Percentiles rank a stretch among this genome's conserved stretches.
These are phyloP conservation scores for Melaleuca alternifolia DNA, from an alignment of 345 rosid species.

Conservation along the genomic window DNA sequence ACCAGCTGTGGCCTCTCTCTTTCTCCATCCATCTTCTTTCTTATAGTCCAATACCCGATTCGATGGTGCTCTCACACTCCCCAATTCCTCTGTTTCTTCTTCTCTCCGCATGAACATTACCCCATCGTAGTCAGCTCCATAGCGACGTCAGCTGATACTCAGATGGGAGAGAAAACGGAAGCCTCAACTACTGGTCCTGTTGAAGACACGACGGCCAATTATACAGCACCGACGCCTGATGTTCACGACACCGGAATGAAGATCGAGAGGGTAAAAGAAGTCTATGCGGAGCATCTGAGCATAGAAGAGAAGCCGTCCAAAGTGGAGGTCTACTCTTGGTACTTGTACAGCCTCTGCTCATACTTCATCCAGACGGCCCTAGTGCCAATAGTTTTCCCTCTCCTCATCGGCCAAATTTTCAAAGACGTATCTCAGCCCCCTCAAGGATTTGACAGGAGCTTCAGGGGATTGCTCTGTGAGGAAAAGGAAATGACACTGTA, in stretches of 20 bases:
- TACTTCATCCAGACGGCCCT: conserved; percentile 29
- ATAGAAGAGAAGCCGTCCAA: conserved; percentile 14
- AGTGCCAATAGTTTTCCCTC: conserved; percentile 41
- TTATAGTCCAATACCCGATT: neutral
- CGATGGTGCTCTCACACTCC: neutral
- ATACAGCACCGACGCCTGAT: neutral
- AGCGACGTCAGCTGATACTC: neutral
- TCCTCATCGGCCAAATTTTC: conserved; percentile 26
- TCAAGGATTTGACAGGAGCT: neutral
- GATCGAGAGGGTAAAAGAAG: conserved; percentile 10
- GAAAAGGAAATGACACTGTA: conserved; percentile 22
- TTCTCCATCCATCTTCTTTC: neutral
- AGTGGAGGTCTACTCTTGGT: conserved; percentile 38
- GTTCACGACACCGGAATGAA: conserved; percentile 5
- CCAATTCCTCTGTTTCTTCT: neutral
- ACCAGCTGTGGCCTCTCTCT: neutral
- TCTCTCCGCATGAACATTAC: neutral
- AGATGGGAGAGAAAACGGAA: neutral
- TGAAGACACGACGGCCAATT: neutral
- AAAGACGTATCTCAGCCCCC: neutral
- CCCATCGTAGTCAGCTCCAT: neutral
- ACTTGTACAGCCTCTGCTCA: conserved; percentile 38
- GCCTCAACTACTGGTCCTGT: neutral
- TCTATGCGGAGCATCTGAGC: neutral
- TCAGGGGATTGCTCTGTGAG: conserved; percentile 18